A percentile compares a stretch with the other conserved stretches of the same genome.
phyloP scores from a whole-genome alignment of 352 stramenopile genomes.

The Globisporangium paroecandrum region DNA sequence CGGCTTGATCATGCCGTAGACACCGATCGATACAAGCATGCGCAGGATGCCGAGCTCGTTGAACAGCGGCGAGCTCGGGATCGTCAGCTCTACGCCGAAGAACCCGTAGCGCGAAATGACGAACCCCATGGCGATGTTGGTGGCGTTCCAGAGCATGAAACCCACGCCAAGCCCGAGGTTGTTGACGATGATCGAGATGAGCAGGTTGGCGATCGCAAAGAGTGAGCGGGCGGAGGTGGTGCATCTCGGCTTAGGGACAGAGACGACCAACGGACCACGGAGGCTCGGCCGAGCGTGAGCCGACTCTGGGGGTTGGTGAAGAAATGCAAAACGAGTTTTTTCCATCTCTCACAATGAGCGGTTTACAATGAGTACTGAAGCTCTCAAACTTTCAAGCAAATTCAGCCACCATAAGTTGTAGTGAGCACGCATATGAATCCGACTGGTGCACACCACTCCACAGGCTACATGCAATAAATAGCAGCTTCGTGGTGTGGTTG shows the following conservation, averaged over 20 bases:
- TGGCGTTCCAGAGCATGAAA: slow-evolving; percentile 87
- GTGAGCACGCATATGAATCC: too few relatives aligned
- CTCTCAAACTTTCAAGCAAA: too few relatives aligned
- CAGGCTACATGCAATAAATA: too few relatives aligned
- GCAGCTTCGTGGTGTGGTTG: too few relatives aligned
- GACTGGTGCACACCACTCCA: too few relatives aligned
- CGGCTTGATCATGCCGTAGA: slow-evolving; percentile 78
- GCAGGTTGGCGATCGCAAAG: slow-evolving; percentile 76
- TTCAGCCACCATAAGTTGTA: too few relatives aligned
- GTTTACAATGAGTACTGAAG: too few relatives aligned
- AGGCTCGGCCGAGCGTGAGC: not conserved
- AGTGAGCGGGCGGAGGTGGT: slow-evolving; percentile 13
- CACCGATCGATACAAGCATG: slow-evolving; percentile 75
- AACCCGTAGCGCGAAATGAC: slow-evolving; percentile 71
- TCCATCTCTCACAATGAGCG: too few relatives aligned
- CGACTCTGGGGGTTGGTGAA: too few relatives aligned
- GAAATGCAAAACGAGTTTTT: too few relatives aligned
- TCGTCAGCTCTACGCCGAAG: slow-evolving; percentile 59
- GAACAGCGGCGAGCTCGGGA: slow-evolving; percentile 46
- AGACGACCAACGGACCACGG: not conserved
- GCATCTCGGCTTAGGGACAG: not conserved
- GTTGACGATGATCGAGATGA: slow-evolving; percentile 85
- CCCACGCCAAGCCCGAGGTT: slow-evolving; percentile 70
- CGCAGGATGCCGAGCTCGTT: slow-evolving; percentile 67
- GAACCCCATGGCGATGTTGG: slow-evolving; percentile 81